Evolutionary conservation across 2,329 filamentous ascomycete genomes (phyloP).

Genomic region (Aspergillus puulaauensis): DNA sequence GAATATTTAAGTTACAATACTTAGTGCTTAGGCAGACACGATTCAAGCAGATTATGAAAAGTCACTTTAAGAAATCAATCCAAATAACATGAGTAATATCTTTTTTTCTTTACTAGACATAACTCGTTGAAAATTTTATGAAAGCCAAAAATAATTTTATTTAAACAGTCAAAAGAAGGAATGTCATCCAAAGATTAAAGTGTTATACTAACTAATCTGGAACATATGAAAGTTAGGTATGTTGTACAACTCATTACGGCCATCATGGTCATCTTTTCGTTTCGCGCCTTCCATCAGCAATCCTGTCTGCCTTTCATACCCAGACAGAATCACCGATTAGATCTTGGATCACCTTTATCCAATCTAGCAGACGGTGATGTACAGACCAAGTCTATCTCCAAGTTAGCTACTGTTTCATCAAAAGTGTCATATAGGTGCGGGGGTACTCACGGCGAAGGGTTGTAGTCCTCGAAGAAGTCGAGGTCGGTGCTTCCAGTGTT

Average conservation of each 20-base stretch:
- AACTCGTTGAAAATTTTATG: too few species aligned
- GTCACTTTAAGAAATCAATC: too few species aligned
- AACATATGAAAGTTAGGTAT: background rate
- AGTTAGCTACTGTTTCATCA: slow-evolving; percentile 9
- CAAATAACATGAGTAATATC: too few species aligned
- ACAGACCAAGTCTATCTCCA: slow-evolving; percentile 39
- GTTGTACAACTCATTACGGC: background rate
- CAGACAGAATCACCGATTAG: background rate
- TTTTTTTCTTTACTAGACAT: too few species aligned
- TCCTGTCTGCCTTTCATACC: background rate
- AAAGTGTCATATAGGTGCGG: background rate
- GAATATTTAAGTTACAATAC: too few species aligned
- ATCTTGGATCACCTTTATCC: background rate
- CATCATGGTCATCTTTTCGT: background rate
- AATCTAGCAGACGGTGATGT: slow-evolving; percentile 36
- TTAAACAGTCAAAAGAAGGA: too few species aligned
- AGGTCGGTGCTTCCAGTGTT: slow-evolving; percentile 52
- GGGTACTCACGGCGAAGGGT: slow-evolving; percentile 48
- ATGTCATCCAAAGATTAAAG: background rate
- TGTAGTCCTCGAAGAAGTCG: slow-evolving; percentile 65
- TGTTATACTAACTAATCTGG: background rate
- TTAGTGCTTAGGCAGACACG: background rate
- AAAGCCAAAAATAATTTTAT: too few species aligned
- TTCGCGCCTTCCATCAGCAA: background rate
- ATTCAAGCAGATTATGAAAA: too few species aligned